Evolutionary conservation across 2,329 filamentous ascomycete genomes (phyloP).

Genomic region (Scolecobasidium constrictum): DNA sequence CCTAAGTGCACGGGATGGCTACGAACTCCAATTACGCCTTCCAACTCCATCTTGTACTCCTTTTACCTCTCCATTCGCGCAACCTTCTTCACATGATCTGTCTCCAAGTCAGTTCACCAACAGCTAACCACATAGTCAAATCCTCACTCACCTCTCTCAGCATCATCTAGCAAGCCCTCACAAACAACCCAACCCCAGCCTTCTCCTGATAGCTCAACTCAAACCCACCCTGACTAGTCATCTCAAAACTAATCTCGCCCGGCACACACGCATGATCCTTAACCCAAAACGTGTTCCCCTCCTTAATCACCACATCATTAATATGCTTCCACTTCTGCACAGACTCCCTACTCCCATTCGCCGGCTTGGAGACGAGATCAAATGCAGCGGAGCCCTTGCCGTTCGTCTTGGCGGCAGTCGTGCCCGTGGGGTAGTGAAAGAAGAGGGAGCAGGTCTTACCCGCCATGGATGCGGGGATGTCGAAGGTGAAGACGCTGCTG

Average conservation of each 20-base stretch:
- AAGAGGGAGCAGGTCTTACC: slow-evolving; percentile 36
- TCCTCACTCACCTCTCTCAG: too few species aligned
- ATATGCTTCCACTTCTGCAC: background rate
- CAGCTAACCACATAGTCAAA: too few species aligned
- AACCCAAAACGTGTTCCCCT: background rate
- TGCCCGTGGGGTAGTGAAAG: slow-evolving; percentile 31
- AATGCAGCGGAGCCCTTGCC: background rate
- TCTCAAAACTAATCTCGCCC: background rate
- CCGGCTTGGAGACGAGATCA: background rate
- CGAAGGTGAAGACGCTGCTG: slow-evolving; percentile 36
- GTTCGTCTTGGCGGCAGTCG: background rate
- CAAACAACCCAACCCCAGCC: background rate
- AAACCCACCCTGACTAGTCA: background rate
- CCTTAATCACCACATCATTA: background rate
- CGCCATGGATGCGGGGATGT: slow-evolving; percentile 27
- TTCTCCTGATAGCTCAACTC: background rate
- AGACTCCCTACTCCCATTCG: too few species aligned
- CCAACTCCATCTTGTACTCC: too few species aligned
- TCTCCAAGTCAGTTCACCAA: too few species aligned
- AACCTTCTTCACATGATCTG: too few species aligned
- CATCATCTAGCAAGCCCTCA: background rate
- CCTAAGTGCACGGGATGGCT: too few species aligned
- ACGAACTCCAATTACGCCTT: too few species aligned
- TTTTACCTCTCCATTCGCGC: too few species aligned
- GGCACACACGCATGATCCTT: background rate